A percentile compares a stretch with the other conserved stretches of the same genome.
phyloP scores from a whole-genome alignment of 352 stramenopile species.

The Phytophthora megakarya region DNA sequence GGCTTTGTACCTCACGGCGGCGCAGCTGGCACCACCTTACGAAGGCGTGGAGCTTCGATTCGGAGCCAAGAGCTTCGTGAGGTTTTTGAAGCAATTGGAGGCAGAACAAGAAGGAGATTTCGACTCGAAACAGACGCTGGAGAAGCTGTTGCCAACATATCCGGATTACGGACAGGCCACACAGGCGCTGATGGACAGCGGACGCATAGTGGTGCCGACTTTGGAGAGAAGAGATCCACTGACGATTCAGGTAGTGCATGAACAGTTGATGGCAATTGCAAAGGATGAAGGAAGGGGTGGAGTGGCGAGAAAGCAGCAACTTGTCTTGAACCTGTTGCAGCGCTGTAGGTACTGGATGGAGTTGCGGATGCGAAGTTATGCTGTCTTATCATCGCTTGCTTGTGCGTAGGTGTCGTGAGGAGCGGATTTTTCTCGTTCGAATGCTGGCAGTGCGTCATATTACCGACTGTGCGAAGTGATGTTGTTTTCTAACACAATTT shows the following conservation, averaged over 20 bases:
- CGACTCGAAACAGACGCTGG: slow-evolving; percentile 22
- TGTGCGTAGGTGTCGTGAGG: slow-evolving; percentile 47
- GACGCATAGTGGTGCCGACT: slow-evolving; percentile 27
- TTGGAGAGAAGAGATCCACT: slow-evolving; percentile 23
- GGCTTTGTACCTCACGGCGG: slow-evolving; percentile 73
- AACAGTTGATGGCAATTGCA: slow-evolving; percentile 59
- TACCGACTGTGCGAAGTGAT: neutral
- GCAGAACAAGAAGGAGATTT: slow-evolving; percentile 4
- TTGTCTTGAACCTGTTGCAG: slow-evolving; percentile 57
- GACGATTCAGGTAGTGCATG: slow-evolving; percentile 56
- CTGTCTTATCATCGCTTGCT: neutral
- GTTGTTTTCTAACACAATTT: slow-evolving; percentile 8
- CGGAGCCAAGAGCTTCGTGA: slow-evolving; percentile 61
- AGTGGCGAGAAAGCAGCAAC: slow-evolving; percentile 63
- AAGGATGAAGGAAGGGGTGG: slow-evolving; percentile 63
- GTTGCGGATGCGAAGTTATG: neutral
- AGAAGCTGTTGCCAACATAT: slow-evolving; percentile 44
- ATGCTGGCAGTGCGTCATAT: slow-evolving; percentile 67
- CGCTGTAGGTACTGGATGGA: slow-evolving; percentile 42
- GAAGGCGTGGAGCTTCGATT: slow-evolving; percentile 80
- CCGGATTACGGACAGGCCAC: slow-evolving; percentile 63
- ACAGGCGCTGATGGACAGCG: slow-evolving; percentile 48
- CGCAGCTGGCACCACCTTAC: slow-evolving; percentile 71
- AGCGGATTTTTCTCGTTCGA: slow-evolving; percentile 67
- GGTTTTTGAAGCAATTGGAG: slow-evolving; percentile 55